phyloP scores from a whole-genome alignment of 2,329 filamentous ascomycete species.

The Aureobasidium sp. region DNA sequence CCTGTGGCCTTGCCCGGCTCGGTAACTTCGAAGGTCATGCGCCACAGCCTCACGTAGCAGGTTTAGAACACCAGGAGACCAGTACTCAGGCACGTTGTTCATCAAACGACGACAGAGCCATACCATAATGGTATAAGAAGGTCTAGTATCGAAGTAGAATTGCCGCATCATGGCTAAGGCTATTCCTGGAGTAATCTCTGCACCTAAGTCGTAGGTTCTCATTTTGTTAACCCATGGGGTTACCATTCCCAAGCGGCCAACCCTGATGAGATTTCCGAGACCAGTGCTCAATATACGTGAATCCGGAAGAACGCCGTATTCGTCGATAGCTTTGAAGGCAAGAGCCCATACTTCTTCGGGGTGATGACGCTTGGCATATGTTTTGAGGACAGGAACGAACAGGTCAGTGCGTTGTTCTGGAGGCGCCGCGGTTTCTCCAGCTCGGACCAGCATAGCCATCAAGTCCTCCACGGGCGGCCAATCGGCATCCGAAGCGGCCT shows the following conservation, averaged over 20 bases:
- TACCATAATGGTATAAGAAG: conserved; percentile 23
- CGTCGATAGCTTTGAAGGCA: conserved; percentile 18
- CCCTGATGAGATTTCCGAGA: conserved; percentile 19
- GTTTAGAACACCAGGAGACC: conserved; percentile 15
- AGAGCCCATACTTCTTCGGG: conserved; percentile 22
- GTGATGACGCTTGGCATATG: conserved; percentile 18
- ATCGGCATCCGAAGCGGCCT: conserved; percentile 14
- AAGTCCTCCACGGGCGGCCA: conserved; percentile 15
- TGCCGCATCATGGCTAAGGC: conserved; percentile 20
- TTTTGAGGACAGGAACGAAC: conserved; percentile 6
- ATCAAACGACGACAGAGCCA: conserved; percentile 21
- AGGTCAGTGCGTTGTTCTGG: neutral
- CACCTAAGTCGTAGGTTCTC: conserved; percentile 14
- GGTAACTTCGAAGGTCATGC: conserved; percentile 22
- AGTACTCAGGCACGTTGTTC: conserved; percentile 16
- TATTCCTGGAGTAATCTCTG: conserved; percentile 17
- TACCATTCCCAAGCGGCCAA: conserved; percentile 18
- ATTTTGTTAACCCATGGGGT: conserved; percentile 21
- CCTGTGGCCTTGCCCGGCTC: neutral
- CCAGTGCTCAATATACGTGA: conserved; percentile 20
- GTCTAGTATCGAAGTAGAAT: conserved; percentile 22
- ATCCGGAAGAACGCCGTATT: conserved; percentile 20
- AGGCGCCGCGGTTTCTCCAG: neutral
- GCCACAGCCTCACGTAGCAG: conserved; percentile 21
- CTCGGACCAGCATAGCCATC: conserved; percentile 1